Conservation (phyloP, 208 protist species). For the Leishmania arabica region DNA sequence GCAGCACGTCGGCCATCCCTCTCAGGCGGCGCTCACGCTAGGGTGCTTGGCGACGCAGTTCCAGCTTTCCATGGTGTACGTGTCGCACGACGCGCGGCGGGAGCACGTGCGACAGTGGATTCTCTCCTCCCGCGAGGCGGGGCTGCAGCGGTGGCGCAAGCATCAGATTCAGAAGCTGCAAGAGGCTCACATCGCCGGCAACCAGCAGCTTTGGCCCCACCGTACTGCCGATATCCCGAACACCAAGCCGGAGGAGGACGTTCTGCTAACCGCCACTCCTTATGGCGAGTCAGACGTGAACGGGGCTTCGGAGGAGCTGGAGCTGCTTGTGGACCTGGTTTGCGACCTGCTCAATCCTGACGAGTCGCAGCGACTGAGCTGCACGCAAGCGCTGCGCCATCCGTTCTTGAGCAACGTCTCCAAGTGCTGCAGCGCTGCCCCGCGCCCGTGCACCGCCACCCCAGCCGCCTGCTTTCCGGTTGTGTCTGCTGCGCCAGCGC, state of each 20-base stretch:
- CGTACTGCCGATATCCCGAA: slow-evolving; percentile 1
- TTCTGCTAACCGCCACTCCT: slow-evolving; percentile 22
- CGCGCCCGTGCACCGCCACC: slow-evolving; percentile 16
- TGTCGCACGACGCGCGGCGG: slow-evolving; percentile 18
- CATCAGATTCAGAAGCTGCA: slow-evolving; percentile 33
- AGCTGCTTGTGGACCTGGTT: slow-evolving; percentile 68
- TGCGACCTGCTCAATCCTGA: slow-evolving; percentile 71
- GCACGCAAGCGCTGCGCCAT: slow-evolving; percentile 70
- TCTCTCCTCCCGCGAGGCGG: slow-evolving; percentile 24
- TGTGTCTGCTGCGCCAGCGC: slow-evolving; percentile 10
- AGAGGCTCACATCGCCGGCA: slow-evolving; percentile 8
- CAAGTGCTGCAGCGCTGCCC: slow-evolving; percentile 18
- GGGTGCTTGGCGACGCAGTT: slow-evolving; percentile 45
- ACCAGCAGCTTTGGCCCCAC: slow-evolving; percentile 13
- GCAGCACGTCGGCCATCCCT: slow-evolving; percentile 87
- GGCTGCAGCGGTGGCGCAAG: slow-evolving; percentile 33
- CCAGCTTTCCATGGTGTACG: slow-evolving; percentile 33
- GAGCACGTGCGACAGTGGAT: slow-evolving; percentile 37
- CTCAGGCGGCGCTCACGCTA: slow-evolving; percentile 57
- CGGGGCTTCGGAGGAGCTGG: slow-evolving; percentile 37
- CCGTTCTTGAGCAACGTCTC: slow-evolving; percentile 36
- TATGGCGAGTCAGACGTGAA: slow-evolving; percentile 31
- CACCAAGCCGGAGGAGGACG: slow-evolving; percentile 21
- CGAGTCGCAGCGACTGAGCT: slow-evolving; percentile 54
- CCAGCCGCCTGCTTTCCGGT: slow-evolving; percentile 17